Conservation (phyloP, 306 rosid species). For the Lathyrus tuberosus region DNA sequence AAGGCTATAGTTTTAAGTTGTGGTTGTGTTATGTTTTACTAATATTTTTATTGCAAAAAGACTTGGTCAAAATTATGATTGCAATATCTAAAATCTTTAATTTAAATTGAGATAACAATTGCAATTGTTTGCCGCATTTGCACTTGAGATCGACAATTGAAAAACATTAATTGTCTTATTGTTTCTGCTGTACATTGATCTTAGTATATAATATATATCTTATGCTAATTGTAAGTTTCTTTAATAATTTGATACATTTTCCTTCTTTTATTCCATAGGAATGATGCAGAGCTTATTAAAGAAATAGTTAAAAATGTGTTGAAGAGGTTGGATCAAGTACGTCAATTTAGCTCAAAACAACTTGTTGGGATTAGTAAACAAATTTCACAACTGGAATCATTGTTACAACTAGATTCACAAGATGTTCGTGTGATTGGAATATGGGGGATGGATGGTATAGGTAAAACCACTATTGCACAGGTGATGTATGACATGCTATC, state of each 20-base stretch:
- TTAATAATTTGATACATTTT: background rate
- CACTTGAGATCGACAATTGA: no score
- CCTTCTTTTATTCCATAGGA: background rate
- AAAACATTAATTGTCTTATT: no score
- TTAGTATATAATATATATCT: no score
- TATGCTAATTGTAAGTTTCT: no score
- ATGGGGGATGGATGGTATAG: slow-evolving; percentile 37
- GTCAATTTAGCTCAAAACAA: background rate
- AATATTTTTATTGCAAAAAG: no score
- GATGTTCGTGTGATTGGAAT: slow-evolving; percentile 30
- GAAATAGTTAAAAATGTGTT: background rate
- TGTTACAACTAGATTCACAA: background rate
- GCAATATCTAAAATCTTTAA: no score
- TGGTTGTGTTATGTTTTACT: no score
- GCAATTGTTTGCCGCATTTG: no score
- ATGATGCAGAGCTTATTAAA: slow-evolving; percentile 19
- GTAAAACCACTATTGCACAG: slow-evolving; percentile 36
- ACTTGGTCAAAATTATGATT: no score
- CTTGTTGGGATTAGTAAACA: slow-evolving; percentile 24
- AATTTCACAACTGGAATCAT: slow-evolving; percentile 27
- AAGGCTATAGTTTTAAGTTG: no score
- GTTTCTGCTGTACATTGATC: no score
- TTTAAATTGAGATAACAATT: no score
- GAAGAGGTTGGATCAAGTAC: background rate
- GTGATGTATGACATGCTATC: background rate